Conservation (phyloP, 139 green algal genomes). For the Tetraselmis striata region DNA sequence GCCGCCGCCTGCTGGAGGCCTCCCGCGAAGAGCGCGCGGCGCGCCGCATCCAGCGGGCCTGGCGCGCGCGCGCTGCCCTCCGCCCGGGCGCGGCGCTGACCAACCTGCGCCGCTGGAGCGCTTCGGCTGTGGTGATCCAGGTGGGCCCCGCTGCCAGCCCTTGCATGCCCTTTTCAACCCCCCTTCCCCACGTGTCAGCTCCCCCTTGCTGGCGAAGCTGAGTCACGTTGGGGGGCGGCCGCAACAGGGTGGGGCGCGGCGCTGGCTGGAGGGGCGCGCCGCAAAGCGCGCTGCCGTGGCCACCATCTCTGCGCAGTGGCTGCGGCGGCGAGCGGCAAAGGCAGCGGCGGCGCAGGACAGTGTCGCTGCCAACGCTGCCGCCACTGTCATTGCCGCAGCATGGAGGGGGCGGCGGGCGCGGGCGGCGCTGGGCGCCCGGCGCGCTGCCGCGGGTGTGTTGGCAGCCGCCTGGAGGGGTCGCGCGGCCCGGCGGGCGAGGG, state of each 20-base stretch:
- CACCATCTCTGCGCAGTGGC: neutral
- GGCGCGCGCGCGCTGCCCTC: slow-evolving; percentile 21
- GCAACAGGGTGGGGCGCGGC: too few species aligned
- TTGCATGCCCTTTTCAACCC: too few species aligned
- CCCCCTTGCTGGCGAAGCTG: too few species aligned
- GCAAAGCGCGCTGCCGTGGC: neutral
- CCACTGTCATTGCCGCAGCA: neutral
- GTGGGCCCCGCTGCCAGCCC: too few species aligned
- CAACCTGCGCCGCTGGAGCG: slow-evolving; percentile 40
- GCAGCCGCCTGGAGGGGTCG: too few species aligned
- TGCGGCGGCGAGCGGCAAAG: neutral
- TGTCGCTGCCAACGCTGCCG: neutral
- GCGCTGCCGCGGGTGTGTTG: too few species aligned
- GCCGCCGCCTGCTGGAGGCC: slow-evolving; percentile 60
- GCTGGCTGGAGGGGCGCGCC: neutral
- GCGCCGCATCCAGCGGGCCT: slow-evolving; percentile 52
- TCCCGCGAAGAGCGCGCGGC: slow-evolving; percentile 64
- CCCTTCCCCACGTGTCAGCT: too few species aligned
- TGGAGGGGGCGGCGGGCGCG: neutral
- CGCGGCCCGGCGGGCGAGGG: too few species aligned
- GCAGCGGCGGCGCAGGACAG: too few species aligned
- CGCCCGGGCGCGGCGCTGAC: slow-evolving; percentile 25
- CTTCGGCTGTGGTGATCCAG: slow-evolving; percentile 42
- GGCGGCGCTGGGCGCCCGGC: too few species aligned
- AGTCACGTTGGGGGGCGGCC: too few species aligned